Base-by-base conservation (phyloP, 768 basidiomycete species). In the Mrakia gelida region DNA sequence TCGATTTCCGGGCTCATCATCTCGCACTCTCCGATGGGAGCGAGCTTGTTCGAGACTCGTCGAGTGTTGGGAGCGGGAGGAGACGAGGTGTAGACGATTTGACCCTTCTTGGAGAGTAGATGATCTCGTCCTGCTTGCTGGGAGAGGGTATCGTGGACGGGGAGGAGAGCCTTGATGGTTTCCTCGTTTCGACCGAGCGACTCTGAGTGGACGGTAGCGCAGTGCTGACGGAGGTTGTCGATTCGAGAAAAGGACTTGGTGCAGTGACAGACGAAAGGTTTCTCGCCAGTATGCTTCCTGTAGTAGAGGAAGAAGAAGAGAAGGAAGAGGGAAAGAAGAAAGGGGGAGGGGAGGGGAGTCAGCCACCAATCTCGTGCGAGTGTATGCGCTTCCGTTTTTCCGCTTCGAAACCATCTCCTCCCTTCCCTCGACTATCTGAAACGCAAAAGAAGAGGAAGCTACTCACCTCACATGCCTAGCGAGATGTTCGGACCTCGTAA, bases 211-310 rank as follows among this genome's bases (percentile, higher is more conserved):
- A 97, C 95, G 8, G 95, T 96, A 87, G 95, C 92, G 0, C 95
- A 93, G 84, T 98, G 96, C 83, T 98, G 96, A 67, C 96, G 91
- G 3, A 98, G 89, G 83, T 98, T 98, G 86, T 98, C 96, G 83
- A 98, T 90, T 18, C 96, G 90, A 8, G 94, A 95, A 83, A 98
- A 98, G 80, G 95, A 91, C 84, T 96, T 95, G 18, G 90, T 89
- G 86, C 96, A 98, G 83, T 98, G 95, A 82, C 96, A 98, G 59
- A 90, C 89, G 85, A 98, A 98, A 26, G 96, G 96, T 28, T 95
- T 90, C 84, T 98, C 96, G 80, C 96, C 96, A 7, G 96, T 98
- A 85, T 98, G 96, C 88, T 98, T 98, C 81, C 95, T 98, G 86
- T 23, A 79, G 71, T 54, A 70, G 26, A 28, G 8, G 63, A 76